Conservation (phyloP, 495 filamentous ascomycete species). For the Amorphotheca resinae region DNA sequence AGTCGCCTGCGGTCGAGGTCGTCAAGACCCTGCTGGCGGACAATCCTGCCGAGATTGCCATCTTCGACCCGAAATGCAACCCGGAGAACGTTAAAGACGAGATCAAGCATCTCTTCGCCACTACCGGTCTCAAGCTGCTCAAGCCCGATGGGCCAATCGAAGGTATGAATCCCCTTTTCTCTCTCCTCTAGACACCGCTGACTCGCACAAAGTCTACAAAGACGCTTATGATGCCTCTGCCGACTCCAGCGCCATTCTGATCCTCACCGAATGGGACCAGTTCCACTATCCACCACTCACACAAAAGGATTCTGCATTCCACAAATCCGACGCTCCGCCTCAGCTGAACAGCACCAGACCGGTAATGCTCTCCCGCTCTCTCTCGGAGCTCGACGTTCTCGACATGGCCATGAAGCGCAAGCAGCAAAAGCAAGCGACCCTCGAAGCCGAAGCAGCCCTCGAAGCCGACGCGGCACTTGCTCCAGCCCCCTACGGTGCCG, state of each 20-base stretch:
- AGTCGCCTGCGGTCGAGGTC: constrained; percentile 55
- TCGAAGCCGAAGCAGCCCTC: background rate
- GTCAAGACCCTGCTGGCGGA: constrained; percentile 54
- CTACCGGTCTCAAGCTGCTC: background rate
- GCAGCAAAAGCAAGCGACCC: background rate
- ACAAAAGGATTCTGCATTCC: background rate
- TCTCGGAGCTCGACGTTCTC: constrained; percentile 1
- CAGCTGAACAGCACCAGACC: too few species aligned
- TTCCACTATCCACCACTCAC: constrained; percentile 29
- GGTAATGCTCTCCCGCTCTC: background rate
- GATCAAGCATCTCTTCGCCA: constrained; percentile 18
- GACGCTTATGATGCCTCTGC: constrained; percentile 39
- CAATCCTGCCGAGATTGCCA: constrained; percentile 46
- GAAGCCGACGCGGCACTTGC: background rate
- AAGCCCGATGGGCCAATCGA: constrained; percentile 1
- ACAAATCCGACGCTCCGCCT: background rate
- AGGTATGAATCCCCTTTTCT: background rate
- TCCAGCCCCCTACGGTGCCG: background rate
- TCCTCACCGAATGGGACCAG: constrained; percentile 53
- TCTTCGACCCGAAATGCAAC: constrained; percentile 59
- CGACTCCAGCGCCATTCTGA: constrained; percentile 37
- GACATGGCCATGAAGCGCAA: background rate
- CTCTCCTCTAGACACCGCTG: background rate
- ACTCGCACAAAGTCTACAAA: constrained; percentile 29
- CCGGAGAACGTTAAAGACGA: constrained; percentile 28